phyloP scores from a whole-genome alignment of 768 basidiomycete species.

The Boletales sp. region DNA sequence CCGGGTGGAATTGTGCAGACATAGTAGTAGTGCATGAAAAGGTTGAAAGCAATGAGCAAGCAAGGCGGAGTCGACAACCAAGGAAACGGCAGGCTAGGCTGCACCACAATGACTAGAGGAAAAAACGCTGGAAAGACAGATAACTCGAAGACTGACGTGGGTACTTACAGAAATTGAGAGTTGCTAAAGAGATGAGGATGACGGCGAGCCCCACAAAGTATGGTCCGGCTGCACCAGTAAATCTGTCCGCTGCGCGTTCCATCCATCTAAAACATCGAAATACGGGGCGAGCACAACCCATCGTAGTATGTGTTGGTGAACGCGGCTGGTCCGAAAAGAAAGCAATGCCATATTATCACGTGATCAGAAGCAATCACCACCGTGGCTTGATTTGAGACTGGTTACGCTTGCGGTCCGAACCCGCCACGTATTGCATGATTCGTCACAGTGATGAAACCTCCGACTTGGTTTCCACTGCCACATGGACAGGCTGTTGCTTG shows the following conservation, averaged over 20 bases:
- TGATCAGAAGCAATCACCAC: background rate
- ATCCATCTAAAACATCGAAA: slow-evolving; percentile 63
- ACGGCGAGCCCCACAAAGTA: slow-evolving; percentile 84
- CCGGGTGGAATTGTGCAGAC: slow-evolving; percentile 81
- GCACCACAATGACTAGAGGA: slow-evolving; percentile 73
- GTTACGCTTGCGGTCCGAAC: too few species aligned
- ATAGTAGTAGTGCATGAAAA: slow-evolving; percentile 81
- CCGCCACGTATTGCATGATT: too few species aligned
- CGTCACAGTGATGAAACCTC: too few species aligned
- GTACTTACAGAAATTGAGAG: slow-evolving; percentile 76
- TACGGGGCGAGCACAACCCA: slow-evolving; percentile 28
- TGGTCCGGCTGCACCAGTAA: slow-evolving; percentile 91
- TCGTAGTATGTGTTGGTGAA: background rate
- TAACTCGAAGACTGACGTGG: background rate
- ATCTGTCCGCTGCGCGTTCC: slow-evolving; percentile 69
- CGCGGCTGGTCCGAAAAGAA: too few species aligned
- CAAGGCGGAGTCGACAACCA: slow-evolving; percentile 65
- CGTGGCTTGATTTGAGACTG: too few species aligned
- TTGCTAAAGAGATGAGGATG: slow-evolving; percentile 63
- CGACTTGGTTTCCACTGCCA: too few species aligned
- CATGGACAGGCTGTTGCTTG: too few species aligned
- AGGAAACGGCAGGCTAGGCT: slow-evolving; percentile 58
- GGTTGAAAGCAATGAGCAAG: slow-evolving; percentile 70
- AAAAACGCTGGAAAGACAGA: background rate
- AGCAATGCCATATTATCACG: background rate